Base-by-base conservation (phyloP, 352 stramenopile species). In the Blastocystis sp. region DNA sequence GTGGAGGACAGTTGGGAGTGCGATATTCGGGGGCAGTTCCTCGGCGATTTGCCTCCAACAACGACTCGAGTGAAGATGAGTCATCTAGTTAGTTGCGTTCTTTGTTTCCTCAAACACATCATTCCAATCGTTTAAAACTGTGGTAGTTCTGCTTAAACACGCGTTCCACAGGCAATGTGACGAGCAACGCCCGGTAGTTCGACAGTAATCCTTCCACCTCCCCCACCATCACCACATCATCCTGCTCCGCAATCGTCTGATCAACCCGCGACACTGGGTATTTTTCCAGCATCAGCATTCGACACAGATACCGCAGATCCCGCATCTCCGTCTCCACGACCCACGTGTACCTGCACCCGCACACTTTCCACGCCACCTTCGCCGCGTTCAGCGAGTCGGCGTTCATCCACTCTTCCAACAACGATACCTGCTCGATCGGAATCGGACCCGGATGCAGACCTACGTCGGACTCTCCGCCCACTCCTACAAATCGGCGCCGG, bases 131-230 rank as follows among this genome's bases (percentile, higher is more conserved):
- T 44, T 81, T 9, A 27, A 81, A 81, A 24, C 4, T 4, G 40
- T 27, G 7, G 27, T 81, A 81, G 46, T 64, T 57, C 51, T 81
- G 46, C 29, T 81, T 81, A n/a, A 81, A 57, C 2, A 81, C 21
- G 44, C 48, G 48, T 24, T 81, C 69, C 11, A 81, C 46, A 4
- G 46, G 69, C 27, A 29, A 11, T 11, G n/a, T 42, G 18, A 81
- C 48, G 40, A 81, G 69, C 9, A 81, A 21, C 6, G 40, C 36
- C 14, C 11, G 36, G 40, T 81, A 65, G 2, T 63, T 36, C 9
- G 32, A 16, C 9, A 81, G 46, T 16, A 81, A 3, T 0, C 29
- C 27, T 29, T 40, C 46, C 48, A 81, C 14, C 16, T 81, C 69
- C 1, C 48, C 29, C 42, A 81, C 21, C 16, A 81, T 46, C 9